phyloP scores from a whole-genome alignment of 2,329 filamentous ascomycete genomes.

The Penicillium sp. region DNA sequence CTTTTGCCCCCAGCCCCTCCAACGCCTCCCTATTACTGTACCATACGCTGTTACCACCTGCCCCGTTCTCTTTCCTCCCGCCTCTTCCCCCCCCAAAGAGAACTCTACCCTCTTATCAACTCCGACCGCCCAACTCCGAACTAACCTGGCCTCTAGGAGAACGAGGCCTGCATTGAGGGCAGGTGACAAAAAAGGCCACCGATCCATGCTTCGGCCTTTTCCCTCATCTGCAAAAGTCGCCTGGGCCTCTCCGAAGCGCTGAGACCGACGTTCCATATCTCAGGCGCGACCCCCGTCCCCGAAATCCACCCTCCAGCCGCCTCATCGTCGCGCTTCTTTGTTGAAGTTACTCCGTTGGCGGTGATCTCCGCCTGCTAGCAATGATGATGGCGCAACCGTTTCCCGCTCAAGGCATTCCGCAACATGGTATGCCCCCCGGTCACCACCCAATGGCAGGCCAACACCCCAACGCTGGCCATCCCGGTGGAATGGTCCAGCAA shows the following conservation, averaged over 20 bases:
- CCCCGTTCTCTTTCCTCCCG: constrained; percentile 13
- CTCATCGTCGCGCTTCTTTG: constrained; percentile 15
- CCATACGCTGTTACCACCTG: not conserved
- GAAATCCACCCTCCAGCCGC: constrained; percentile 8
- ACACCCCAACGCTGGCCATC: constrained; percentile 58
- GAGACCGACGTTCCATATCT: constrained; percentile 31
- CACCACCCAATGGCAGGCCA: constrained; percentile 63
- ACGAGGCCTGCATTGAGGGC: constrained; percentile 25
- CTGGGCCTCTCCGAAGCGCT: constrained; percentile 36
- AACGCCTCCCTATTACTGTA: constrained; percentile 29
- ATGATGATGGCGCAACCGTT: constrained; percentile 58
- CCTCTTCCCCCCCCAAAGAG: constrained; percentile 10
- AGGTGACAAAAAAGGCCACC: constrained; percentile 23
- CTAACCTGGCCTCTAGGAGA: constrained; percentile 11
- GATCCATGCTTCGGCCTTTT: constrained; percentile 36
- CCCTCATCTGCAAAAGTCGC: constrained; percentile 31
- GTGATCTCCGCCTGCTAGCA: constrained; percentile 41
- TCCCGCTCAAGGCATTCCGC: constrained; percentile 59
- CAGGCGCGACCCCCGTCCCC: constrained; percentile 25
- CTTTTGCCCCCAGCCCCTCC: constrained; percentile 33
- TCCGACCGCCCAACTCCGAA: constrained; percentile 3
- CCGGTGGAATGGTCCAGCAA: constrained; percentile 54
- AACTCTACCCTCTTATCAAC: constrained; percentile 14
- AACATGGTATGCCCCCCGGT: constrained; percentile 60
- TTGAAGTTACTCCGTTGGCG: constrained; percentile 25